phyloP scores from a whole-genome alignment of 805 yeast species.

The Monosporozyma yasuniensis region DNA sequence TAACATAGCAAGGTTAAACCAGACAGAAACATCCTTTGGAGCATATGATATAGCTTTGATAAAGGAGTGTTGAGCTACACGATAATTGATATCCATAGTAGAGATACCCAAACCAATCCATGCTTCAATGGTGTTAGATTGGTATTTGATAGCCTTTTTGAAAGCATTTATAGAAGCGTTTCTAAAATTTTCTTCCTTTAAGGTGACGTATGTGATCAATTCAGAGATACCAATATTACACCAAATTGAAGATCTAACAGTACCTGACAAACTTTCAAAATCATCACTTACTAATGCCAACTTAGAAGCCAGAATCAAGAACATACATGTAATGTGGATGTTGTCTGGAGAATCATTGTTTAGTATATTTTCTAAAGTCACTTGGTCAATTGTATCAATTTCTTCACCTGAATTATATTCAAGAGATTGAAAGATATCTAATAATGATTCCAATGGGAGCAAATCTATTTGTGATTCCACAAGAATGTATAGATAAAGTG shows the following conservation, averaged over 20 bases:
- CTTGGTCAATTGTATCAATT: slow-evolving; percentile 21
- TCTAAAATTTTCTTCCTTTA: slow-evolving; percentile 29
- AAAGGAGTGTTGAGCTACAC: slow-evolving; percentile 85
- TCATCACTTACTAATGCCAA: slow-evolving; percentile 32
- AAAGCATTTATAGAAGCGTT: slow-evolving; percentile 47
- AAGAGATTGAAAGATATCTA: slow-evolving; percentile 21
- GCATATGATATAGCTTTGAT: slow-evolving; percentile 70
- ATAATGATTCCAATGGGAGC: slow-evolving; percentile 41
- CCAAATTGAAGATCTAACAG: slow-evolving; percentile 45
- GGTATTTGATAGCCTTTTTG: slow-evolving; percentile 63
- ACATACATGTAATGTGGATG: slow-evolving; percentile 31
- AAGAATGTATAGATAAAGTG: slow-evolving; percentile 42
- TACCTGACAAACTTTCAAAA: slow-evolving; percentile 29
- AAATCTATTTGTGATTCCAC: slow-evolving; percentile 45
- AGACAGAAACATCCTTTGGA: slow-evolving; percentile 55
- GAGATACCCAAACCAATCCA: slow-evolving; percentile 85
- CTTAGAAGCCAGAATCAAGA: slow-evolving; percentile 40
- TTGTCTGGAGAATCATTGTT: slow-evolving; percentile 19
- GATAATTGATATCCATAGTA: slow-evolving; percentile 51
- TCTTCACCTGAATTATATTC: slow-evolving; percentile 18
- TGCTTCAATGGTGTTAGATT: slow-evolving; percentile 56
- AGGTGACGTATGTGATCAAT: slow-evolving; percentile 36
- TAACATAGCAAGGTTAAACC: slow-evolving; percentile 77
- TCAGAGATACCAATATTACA: slow-evolving; percentile 69
- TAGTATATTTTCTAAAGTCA: slow-evolving; percentile 13